Evolutionary conservation across 257 asterid species (phyloP), one percentile per base, ranked within the genome.

Genomic region (Vinca minor): DNA sequence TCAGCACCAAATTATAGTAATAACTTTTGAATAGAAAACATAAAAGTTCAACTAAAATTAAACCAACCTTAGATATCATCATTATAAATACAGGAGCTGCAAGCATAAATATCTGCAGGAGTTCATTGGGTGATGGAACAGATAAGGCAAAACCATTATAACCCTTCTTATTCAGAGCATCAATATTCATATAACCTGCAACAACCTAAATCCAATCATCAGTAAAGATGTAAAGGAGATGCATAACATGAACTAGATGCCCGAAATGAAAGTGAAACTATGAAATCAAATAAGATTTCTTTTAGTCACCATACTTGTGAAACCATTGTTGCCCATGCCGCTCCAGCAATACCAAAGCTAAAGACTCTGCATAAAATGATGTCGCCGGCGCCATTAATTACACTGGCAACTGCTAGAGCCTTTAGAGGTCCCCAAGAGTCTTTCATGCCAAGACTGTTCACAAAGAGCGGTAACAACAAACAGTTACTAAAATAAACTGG

Each of bases 251-350:
- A 17, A 59, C 13, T 25, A 45, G 32, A 68, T n/a, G n/a, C n/a
- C n/a, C n/a, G n/a, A n/a, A n/a, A 64, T 66, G 42, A n/a, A n/a
- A 14, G 26, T 25, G 46, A 41, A 50, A 70, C 34, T 39, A 38
- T 54, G 66, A 38, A 56, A 47, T 46, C 55, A 49, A 56, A 25
- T 3, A 9, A 56, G 62, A 29, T 5, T 28, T 29, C 8, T 28
- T 54, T 54, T 32, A 15, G 31, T 45, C 49, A 2, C 59, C 82
- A 36, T 68, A 92, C 98, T 85, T 92, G 97, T 56, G 98, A 89
- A 54, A 71, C 94, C 96, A 89, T 85, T 64, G 98, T 92, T 65
- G 98, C 98, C 98, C 98, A 92, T 74, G 98, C 98, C 48, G 98
- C 98, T 79, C 97, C 97, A 67, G 97, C 98, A 76, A 92, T 92